These are phyloP conservation scores for Elasticomyces elasticus DNA, from an alignment of 495 filamentous ascomycete genomes.

Conservation along the genomic window DNA sequence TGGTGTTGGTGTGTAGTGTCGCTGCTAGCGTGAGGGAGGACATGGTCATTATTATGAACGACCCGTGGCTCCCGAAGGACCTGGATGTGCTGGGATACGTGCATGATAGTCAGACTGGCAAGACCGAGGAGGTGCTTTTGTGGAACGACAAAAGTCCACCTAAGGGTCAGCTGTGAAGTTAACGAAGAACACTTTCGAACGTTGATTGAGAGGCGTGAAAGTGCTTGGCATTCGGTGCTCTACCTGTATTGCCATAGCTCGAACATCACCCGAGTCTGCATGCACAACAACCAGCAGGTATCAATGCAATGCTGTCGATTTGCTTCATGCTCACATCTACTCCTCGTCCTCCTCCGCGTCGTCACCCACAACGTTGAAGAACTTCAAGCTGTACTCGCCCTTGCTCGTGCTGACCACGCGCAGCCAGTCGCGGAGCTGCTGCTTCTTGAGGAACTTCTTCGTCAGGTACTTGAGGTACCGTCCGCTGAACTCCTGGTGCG, in stretches of 20 bases:
- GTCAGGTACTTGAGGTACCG: slow-evolving; percentile 99
- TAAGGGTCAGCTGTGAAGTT: no score
- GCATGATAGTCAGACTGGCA: slow-evolving; percentile 8
- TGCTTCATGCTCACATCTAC: slow-evolving; percentile 44
- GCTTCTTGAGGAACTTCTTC: slow-evolving; percentile 99
- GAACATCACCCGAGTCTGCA: background rate
- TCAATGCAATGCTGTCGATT: no score
- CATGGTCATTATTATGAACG: slow-evolving; percentile 9
- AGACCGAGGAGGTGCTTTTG: slow-evolving; percentile 11
- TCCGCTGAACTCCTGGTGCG: slow-evolving; percentile 95
- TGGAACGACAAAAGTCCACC: no score
- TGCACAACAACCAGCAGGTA: no score
- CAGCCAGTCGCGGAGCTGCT: slow-evolving; percentile 99
- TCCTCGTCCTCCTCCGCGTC: slow-evolving; percentile 95
- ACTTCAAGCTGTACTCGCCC: slow-evolving; percentile 97
- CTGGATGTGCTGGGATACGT: slow-evolving; percentile 10
- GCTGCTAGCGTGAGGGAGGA: slow-evolving; percentile 15
- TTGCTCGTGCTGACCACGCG: slow-evolving; percentile 93
- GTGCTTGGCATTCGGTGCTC: background rate
- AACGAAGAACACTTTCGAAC: no score
- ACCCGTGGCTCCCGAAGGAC: slow-evolving; percentile 9
- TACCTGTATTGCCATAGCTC: background rate
- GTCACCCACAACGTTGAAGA: slow-evolving; percentile 99
- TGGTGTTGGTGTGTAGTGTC: background rate
- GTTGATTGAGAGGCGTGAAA: background rate